These are phyloP conservation scores for Alternaria conjuncta DNA, from an alignment of 2,329 filamentous ascomycete species.

Conservation along the genomic window DNA sequence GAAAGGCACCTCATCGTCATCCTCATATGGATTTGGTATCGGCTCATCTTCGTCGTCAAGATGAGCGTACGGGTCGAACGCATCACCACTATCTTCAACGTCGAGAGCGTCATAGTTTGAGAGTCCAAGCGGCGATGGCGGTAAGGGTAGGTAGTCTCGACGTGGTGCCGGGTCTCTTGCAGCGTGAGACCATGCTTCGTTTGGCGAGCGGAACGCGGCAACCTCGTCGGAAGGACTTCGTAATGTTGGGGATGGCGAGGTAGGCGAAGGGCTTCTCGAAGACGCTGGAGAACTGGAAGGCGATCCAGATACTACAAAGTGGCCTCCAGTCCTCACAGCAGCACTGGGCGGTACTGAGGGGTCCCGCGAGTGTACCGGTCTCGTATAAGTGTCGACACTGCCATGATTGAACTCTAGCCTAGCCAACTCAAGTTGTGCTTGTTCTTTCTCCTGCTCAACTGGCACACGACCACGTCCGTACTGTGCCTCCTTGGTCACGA, in stretches of 20 bases:
- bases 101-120: conserved; percentile 55
- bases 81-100: conserved; percentile 38
- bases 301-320: conserved; percentile 23
- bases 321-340: conserved; percentile 18
- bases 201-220: conserved; percentile 34
- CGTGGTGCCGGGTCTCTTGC: conserved; percentile 24
- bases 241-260: conserved; percentile 15
- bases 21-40: conserved; percentile 9
- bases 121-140: conserved; percentile 49
- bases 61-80: conserved; percentile 36
- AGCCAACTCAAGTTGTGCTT: conserved; percentile 41
- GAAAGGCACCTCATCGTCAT: conserved; percentile 21
- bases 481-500: conserved; percentile 26
- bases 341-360: conserved; percentile 21
- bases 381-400: conserved; percentile 40
- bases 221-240: conserved; percentile 7
- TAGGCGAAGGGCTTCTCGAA: conserved; percentile 29
- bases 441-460: conserved; percentile 40
- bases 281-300: conserved; percentile 21
- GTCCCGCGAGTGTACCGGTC: conserved; percentile 26
- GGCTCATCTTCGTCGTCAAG: conserved; percentile 39
- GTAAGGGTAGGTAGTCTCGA: conserved; percentile 41
- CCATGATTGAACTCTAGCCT: conserved; percentile 40
- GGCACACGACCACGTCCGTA: conserved; percentile 23
- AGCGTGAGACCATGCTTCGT: conserved; percentile 38